Percentiles rank a stretch among this genome's conserved stretches.
Conservation (phyloP, 2,329 filamentous ascomycete genomes). For the Ceratocystiopsis brevicomis region DNA sequence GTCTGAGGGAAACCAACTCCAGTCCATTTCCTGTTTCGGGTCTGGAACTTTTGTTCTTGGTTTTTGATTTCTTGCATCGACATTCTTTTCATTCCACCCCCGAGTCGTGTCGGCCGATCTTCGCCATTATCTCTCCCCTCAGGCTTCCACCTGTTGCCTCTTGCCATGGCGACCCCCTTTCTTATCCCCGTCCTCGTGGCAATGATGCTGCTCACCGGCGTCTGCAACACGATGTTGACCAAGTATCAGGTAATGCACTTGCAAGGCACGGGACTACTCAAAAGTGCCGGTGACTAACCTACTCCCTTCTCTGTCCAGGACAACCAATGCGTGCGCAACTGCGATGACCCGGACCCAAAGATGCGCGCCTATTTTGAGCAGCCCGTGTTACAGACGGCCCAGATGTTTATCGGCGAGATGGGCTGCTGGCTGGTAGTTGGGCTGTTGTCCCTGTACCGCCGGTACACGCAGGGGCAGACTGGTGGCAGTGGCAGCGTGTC, state of each 20-base stretch:
- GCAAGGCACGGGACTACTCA: no score
- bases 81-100: no score
- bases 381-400: constrained; percentile 84
- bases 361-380: constrained; percentile 69
- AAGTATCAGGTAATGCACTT: constrained; percentile 59
- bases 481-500: constrained; percentile 3
- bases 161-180: constrained; percentile 47
- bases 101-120: no score
- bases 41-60: no score
- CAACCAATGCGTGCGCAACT: constrained; percentile 91
- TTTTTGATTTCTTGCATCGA: no score
- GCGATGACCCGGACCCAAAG: constrained; percentile 47
- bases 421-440: constrained; percentile 88
- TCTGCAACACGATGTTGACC: constrained; percentile 90
- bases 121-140: no score
- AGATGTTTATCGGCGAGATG: constrained; percentile 96
- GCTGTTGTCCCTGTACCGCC: constrained; percentile 44
- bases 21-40: no score
- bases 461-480: constrained; percentile 21
- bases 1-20: no score
- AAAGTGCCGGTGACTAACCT: background rate
- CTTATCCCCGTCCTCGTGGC: constrained; percentile 70
- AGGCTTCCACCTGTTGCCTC: no score
- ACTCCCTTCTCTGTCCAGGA: constrained; percentile 34
- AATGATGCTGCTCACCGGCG: constrained; percentile 93